Conservation (phyloP, 192 early-diverging fungal genomes). For the Coemansia sp. region DNA sequence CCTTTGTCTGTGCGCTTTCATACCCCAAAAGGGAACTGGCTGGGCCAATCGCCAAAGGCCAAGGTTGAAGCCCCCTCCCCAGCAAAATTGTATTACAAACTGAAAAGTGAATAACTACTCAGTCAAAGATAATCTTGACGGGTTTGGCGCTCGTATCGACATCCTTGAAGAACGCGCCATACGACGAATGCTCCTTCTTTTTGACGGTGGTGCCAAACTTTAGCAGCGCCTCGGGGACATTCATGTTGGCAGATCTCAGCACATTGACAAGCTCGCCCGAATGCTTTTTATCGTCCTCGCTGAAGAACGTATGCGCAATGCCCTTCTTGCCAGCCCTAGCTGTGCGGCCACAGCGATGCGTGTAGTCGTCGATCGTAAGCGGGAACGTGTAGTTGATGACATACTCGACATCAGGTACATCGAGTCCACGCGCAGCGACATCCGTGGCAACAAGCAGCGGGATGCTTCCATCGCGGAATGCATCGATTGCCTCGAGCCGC, state of each 20-base stretch:
- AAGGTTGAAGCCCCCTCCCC: too few species aligned
- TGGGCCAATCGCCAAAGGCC: too few species aligned
- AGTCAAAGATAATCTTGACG: conserved; percentile 89
- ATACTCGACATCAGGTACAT: conserved; percentile 89
- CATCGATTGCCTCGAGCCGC: conserved; percentile 75
- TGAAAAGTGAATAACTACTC: not conserved
- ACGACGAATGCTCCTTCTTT: conserved; percentile 94
- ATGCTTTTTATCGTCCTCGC: conserved; percentile 82
- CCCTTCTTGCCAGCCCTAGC: conserved; percentile 93
- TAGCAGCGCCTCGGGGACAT: conserved; percentile 83
- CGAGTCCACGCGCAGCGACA: conserved; percentile 88
- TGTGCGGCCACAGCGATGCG: conserved; percentile 94
- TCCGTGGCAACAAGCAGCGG: conserved; percentile 94
- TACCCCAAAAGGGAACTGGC: too few species aligned
- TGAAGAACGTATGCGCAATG: conserved; percentile 92
- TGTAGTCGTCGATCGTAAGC: conserved; percentile 93
- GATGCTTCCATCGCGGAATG: conserved; percentile 78
- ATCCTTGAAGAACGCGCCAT: conserved; percentile 95
- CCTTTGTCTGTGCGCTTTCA: too few species aligned
- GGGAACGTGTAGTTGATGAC: conserved; percentile 98
- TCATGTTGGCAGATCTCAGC: conserved; percentile 82
- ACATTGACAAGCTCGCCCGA: conserved; percentile 91
- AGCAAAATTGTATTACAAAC: too few species aligned
- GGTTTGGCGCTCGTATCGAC: conserved; percentile 80
- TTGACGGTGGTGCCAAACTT: conserved; percentile 97